These are phyloP conservation scores for Metarhizium brunneum DNA, from an alignment of 2,329 filamentous ascomycete genomes.

Conservation along the genomic window DNA sequence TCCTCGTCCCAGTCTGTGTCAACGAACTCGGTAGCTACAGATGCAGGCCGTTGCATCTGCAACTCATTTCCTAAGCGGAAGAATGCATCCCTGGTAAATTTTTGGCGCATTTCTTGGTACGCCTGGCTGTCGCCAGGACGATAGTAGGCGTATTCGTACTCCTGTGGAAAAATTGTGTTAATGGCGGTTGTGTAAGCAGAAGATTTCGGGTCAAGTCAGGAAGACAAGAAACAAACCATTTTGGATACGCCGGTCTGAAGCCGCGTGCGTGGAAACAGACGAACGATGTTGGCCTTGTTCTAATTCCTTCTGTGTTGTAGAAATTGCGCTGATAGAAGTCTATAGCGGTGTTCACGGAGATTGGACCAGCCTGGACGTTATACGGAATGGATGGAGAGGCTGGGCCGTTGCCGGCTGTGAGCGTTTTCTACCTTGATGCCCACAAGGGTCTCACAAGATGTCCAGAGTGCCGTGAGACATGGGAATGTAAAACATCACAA, in stretches of 20 bases:
- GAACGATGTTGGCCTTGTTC: not conserved
- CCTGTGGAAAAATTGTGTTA: slow-evolving; percentile 15
- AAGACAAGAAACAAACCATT: slow-evolving; percentile 1
- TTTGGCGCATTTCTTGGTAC: slow-evolving; percentile 44
- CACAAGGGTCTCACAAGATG: not conserved
- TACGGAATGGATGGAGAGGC: not conserved
- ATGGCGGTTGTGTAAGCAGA: not conserved
- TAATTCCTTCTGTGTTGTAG: no score
- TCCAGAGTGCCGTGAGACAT: slow-evolving; percentile 16
- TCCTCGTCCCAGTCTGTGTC: slow-evolving; percentile 66
- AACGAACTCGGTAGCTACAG: slow-evolving; percentile 67
- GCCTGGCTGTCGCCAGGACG: slow-evolving; percentile 27
- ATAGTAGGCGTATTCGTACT: slow-evolving; percentile 27
- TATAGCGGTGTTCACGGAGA: not conserved
- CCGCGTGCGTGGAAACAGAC: not conserved
- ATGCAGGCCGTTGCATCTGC: slow-evolving; percentile 48
- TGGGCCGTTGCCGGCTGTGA: slow-evolving; percentile 29
- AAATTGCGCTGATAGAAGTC: no score
- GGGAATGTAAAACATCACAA: not conserved
- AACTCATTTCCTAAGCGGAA: slow-evolving; percentile 47
- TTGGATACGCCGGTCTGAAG: not conserved
- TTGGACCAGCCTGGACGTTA: no score
- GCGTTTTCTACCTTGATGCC: slow-evolving; percentile 11
- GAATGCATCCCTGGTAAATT: slow-evolving; percentile 45
- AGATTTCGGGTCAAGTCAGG: not conserved